Percentiles rank a stretch among this genome's conserved stretches.
Conservation (phyloP, 257 asterid species). For the Solanum megistacrolobum region DNA sequence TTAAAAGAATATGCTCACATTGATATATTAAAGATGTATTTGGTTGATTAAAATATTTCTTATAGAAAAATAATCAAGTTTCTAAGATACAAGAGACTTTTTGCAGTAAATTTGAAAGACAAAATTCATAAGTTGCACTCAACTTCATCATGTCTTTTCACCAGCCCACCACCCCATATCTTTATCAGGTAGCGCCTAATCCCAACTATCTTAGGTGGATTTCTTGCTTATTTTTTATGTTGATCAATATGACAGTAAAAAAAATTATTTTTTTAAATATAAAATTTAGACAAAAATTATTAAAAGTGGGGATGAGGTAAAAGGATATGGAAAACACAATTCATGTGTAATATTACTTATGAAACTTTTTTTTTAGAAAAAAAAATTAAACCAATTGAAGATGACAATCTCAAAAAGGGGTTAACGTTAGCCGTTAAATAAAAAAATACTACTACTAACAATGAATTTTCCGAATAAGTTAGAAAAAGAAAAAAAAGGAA, state of each 20-base stretch:
- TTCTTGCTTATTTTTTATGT: not conserved
- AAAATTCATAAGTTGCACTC: not conserved
- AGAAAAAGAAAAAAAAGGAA: not conserved
- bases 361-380: not conserved
- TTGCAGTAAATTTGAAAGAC: not conserved
- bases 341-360: not conserved
- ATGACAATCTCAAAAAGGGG: not conserved
- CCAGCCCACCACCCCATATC: not conserved
- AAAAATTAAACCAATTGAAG: not conserved
- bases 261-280: fast-evolving
- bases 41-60: not conserved
- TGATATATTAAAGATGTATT: not conserved
- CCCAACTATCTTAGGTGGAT: not conserved
- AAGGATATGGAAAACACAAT: no score
- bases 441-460: not conserved
- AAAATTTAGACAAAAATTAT: not conserved
- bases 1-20: not conserved
- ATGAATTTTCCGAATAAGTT: not conserved
- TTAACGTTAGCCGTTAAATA: not conserved
- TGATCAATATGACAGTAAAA: not conserved
- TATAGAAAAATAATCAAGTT: not conserved
- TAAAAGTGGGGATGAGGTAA: not conserved
- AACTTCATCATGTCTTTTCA: not conserved
- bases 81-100: not conserved
- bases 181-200: not conserved